Base-by-base conservation (phyloP, 2,329 filamentous ascomycete genomes). In the Fusarium tupiense region DNA sequence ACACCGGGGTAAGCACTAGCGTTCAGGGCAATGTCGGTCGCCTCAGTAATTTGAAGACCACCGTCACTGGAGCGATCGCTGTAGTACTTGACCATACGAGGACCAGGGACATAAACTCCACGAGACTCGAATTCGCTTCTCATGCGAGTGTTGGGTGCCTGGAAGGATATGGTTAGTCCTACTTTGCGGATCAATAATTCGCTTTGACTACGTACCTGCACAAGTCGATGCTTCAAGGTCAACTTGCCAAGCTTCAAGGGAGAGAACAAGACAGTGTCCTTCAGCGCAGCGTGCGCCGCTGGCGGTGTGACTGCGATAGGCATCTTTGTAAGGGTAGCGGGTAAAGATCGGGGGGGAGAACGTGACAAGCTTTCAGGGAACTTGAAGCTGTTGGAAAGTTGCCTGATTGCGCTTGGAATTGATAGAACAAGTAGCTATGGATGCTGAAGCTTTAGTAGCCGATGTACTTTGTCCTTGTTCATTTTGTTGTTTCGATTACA, bases 191-290 rank as follows among this genome's bases (percentile, higher is more conserved):
- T 20, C 1, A 8, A 17, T 4, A 14, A 20, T 24, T n/a, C 3
- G 9, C 4, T 40, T 19, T 26, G 1, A 5, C 14, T 16, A 38
- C 69, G 2, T 54, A 80, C 82, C 77, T 82, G 80, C 16, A 83
- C 79, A 31, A 84, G 78, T 33, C 83, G 81, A 66, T 85, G 83
- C 38, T 79, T 74, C 33, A 85, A 76, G 13, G 69, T 71, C 35
- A 79, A 61, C 22, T 77, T 74, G 31, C 83, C 83, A 46, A 85
- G 53, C 62, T 80, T 80, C 43, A 84, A 53, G 14, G 82, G 79
- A 3, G 77, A 72, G 69, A 84, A 84, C 19, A 84, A 70, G 38
- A 77, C 75, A 5, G 80, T 81, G 66, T 72, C 75, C 62, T 77
- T 72, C 31, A 78, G 69, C 19, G 77, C 67, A 35, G 72, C 54